Evolutionary conservation across 306 rosid genomes (phyloP), one percentile per base, ranked within the genome.

Genomic region (Fragaria nilgerrensis): DNA sequence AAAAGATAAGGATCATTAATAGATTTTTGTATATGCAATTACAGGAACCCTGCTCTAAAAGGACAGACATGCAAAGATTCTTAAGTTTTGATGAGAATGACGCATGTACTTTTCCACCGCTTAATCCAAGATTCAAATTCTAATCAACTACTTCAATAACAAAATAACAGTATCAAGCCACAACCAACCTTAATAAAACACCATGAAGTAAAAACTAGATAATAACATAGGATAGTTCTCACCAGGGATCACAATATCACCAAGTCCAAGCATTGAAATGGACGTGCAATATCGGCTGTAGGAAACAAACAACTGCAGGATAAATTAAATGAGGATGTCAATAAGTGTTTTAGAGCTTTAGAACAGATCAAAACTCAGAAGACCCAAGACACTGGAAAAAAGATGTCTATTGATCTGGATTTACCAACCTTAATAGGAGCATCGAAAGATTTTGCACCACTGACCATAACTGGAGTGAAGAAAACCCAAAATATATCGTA

Each of bases 201-300:
- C 14, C 25, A 70, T 52, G 55, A 39, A 41, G 25, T 1, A 23
- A 7, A 72, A 36, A 68, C 37, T 5, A 32, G 63, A 68, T n/a
- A 79, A 70, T 8, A 41, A 39, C 53, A 58, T 67, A 15, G 50
- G 56, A 83, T 43, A 79, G 23, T 81, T 72, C 90, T 78, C 86
- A 96, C 99, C 99, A 7, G 99, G 99, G 74, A 96, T 96, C 64
- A 96, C 98, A 76, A 96, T 96, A 85, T 96, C 99, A 75, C 99
- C 99, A 79, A 96, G 99, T 72, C 99, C 99, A 86, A 96, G 99
- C 99, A 96, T 96, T 19, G 98, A 96, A 89, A 96, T 68, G 99
- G 98, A 50, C 98, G 87, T 53, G 82, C 83, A 68, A 90, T 25
- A 90, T 96, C 96, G 50, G 97, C 81, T 45, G 99, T 96, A 75